Base-by-base conservation (phyloP, 2,329 filamentous ascomycete genomes). In the Clonostachys chloroleuca region DNA sequence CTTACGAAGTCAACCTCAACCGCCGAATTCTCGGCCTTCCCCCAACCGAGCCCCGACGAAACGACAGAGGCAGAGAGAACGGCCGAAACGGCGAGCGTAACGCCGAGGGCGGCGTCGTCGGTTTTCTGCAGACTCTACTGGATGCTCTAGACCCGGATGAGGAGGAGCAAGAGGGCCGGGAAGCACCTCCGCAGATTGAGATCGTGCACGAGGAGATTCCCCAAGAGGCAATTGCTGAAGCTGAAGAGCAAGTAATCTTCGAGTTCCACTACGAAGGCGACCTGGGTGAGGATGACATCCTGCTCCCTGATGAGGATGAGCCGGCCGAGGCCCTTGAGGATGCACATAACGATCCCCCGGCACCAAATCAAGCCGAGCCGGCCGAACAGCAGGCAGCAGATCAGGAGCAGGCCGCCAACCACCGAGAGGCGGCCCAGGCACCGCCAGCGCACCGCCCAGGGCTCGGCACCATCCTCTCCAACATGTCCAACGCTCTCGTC, bases 1-100 rank as follows among this genome's bases (percentile, higher is more conserved):
- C 64, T 1, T 67, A 77, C 24, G 77, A 82, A 56, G 63, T 61
- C 39, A 70, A 64, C 34, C 72, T 80, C 33, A 76, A 79, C 58
- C 56, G 69, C 45, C 62, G 68, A 36, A 64, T 80, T 34, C 58
- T 67, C n/a, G 69, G 72, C 2, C 59, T 70, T 3, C 65, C 64
- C 5, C 58, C 61, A 0, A 40, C 60, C 14, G 59, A 67, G 39
- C 40, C 42, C 35, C 45, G 20, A 35, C 44, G 20, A 12, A 37
- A 47, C 20, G 42, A 43, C 12, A 20, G 14, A 8, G n/a, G 41
- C 5, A 52, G 51, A 12, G 52, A 56, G 42, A 51, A 57, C 34
- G 50, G 30, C 8, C 13, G 37, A 12, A 34, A 45, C 9, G 36
- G 37, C 18, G 49, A 55, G 39, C 48, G 51, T 33, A 54, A 60